These are phyloP conservation scores for Aureococcus anophagefferens DNA, from an alignment of 108 stramenopile genomes.

Conservation along the genomic window DNA sequence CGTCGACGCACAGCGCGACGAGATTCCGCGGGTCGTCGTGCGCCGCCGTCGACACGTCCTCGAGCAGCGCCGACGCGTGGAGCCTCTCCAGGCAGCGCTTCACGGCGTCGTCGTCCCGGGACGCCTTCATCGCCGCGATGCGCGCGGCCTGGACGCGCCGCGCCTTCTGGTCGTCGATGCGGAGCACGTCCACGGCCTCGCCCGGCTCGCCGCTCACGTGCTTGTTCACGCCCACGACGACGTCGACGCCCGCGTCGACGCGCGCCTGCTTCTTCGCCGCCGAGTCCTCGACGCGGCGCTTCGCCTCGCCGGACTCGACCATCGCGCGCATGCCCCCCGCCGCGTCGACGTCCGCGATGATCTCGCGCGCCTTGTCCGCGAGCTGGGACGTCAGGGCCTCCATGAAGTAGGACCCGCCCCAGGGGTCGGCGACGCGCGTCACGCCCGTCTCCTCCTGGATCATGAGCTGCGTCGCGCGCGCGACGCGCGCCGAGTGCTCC, in stretches of 20 bases:
- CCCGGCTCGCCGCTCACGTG: slow-evolving; percentile 59
- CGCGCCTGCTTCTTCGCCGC: slow-evolving; percentile 87
- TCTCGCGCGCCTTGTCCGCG: slow-evolving; percentile 66
- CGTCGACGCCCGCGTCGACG: slow-evolving; percentile 71
- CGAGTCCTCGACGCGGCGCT: slow-evolving; percentile 87
- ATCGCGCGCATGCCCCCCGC: slow-evolving; percentile 93
- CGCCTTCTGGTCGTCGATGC: slow-evolving; percentile 80
- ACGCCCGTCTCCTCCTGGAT: slow-evolving; percentile 93
- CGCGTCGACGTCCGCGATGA: slow-evolving; percentile 81
- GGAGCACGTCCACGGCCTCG: slow-evolving; percentile 58
- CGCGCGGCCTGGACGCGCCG: slow-evolving; percentile 66
- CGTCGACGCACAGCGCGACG: slow-evolving; percentile 78
- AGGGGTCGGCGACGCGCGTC: slow-evolving; percentile 76
- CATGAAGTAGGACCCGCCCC: slow-evolving; percentile 95
- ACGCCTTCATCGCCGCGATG: slow-evolving; percentile 55
- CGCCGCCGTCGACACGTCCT: slow-evolving; percentile 49
- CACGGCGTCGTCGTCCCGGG: slow-evolving; percentile 56
- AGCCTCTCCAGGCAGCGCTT: slow-evolving; percentile 43
- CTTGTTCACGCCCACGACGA: slow-evolving; percentile 95
- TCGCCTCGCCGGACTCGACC: slow-evolving; percentile 87
- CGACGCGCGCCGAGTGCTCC: slow-evolving; percentile 85
- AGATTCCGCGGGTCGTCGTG: slow-evolving; percentile 78
- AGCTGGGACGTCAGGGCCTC: slow-evolving; percentile 87
- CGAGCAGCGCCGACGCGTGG: slow-evolving; percentile 57
- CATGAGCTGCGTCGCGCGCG: slow-evolving; percentile 92